Evolutionary conservation across 1,139 yeast species (phyloP).

Genomic region (Yamadazyma blattariae): DNA sequence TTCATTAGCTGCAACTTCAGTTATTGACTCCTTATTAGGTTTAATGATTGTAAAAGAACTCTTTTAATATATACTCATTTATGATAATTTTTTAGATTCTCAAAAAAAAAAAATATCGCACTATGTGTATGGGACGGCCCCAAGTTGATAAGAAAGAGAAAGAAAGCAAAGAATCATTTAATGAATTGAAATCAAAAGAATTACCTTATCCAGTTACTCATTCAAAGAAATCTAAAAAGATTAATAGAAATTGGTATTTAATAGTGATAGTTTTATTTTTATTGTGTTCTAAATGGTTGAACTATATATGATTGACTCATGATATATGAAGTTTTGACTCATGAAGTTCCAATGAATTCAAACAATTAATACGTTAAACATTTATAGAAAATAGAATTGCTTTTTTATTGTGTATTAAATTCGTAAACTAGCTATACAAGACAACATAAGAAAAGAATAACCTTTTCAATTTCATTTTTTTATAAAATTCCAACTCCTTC

Average conservation of each 20-base stretch:
- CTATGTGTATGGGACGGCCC: neutral
- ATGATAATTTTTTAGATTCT: no score
- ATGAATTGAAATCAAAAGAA: no score
- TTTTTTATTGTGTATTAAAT: conserved; percentile 1
- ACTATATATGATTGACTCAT: neutral
- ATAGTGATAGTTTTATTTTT: no score
- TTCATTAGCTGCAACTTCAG: conserved; percentile 52
- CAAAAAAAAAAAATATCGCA: neutral
- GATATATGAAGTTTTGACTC: no score
- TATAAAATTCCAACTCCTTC: no score
- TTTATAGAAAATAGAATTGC: no score
- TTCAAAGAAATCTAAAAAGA: neutral
- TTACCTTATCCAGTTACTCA: conserved; percentile 1
- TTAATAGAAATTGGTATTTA: no score
- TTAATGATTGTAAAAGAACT: conserved; percentile 31
- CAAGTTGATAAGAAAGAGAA: no score
- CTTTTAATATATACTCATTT: neutral
- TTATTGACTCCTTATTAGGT: conserved; percentile 48
- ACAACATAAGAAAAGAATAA: neutral
- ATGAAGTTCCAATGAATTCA: no score
- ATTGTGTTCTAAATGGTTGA: neutral
- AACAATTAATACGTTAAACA: no score
- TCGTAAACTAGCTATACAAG: conserved; percentile 1
- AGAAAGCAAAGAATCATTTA: no score
- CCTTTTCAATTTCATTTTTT: neutral